A percentile compares a stretch with the other conserved stretches of the same genome.
phyloP scores from a whole-genome alignment of 768 basidiomycete genomes.

The Nevesoporus exiguus region DNA sequence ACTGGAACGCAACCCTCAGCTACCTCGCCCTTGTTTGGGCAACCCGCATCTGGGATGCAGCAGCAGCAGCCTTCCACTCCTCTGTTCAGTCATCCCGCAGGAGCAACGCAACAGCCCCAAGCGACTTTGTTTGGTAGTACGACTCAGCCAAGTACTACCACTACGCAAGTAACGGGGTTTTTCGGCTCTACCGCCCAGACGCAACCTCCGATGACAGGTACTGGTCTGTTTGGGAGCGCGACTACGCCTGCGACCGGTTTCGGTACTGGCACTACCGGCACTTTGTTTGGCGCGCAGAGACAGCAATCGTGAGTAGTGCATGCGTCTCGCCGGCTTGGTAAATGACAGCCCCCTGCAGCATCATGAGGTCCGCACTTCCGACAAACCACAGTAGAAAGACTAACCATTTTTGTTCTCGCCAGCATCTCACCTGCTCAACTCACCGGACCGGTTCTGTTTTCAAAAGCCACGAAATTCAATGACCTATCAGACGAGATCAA shows the following conservation, averaged over 20 bases:
- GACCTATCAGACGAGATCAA: slow-evolving; percentile 72
- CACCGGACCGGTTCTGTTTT: slow-evolving; percentile 31
- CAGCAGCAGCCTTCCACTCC: slow-evolving; percentile 33
- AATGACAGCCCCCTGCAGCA: slow-evolving; percentile 6
- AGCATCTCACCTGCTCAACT: slow-evolving; percentile 32
- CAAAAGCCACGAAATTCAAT: slow-evolving; percentile 71
- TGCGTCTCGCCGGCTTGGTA: not conserved
- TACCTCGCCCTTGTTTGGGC: slow-evolving; percentile 23
- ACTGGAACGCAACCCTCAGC: slow-evolving; percentile 7
- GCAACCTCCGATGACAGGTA: slow-evolving; percentile 15
- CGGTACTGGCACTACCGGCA: slow-evolving; percentile 4
- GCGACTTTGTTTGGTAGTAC: slow-evolving; percentile 29
- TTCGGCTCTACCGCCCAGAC: slow-evolving; percentile 20
- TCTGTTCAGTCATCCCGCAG: slow-evolving; percentile 37
- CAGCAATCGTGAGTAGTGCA: slow-evolving; percentile 28
- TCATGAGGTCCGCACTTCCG: slow-evolving; percentile 26
- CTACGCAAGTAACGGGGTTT: slow-evolving; percentile 14
- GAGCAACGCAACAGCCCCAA: slow-evolving; percentile 23
- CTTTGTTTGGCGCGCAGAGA: slow-evolving; percentile 31
- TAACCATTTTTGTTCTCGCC: slow-evolving; percentile 1
- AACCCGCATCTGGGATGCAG: slow-evolving; percentile 33
- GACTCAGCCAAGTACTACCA: slow-evolving; percentile 12
- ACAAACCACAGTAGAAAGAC: not conserved
- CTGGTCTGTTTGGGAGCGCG: slow-evolving; percentile 29
- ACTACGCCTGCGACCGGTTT: slow-evolving; percentile 1